Conservation (phyloP, 1,284 basidiomycete species). For the Trichosporon ovoides region DNA sequence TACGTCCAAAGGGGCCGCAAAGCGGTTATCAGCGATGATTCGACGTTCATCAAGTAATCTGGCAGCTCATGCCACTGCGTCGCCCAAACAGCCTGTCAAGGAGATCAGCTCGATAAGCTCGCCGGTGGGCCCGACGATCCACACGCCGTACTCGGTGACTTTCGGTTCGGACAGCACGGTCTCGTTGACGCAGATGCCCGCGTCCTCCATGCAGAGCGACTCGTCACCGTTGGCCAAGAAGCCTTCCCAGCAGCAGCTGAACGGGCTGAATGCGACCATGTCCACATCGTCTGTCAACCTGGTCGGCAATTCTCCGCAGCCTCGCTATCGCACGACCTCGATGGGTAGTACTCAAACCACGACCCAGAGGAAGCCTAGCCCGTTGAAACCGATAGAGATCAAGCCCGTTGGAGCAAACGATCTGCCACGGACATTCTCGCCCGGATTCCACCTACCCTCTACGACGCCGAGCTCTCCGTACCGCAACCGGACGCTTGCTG, state of each 20-base stretch:
- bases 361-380: neutral
- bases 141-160: neutral
- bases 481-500: conserved; percentile 3
- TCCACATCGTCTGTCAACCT: conserved; percentile 3
- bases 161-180: conserved; percentile 1
- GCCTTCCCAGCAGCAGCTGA: neutral
- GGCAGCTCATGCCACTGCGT: conserved; percentile 7
- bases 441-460: conserved; percentile 41
- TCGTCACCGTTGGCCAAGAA: neutral
- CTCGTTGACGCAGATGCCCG: conserved; percentile 1
- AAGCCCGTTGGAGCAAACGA: neutral
- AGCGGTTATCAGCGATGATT: conserved; percentile 19
- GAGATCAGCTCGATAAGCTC: conserved; percentile 2
- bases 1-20: conserved; percentile 18
- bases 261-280: neutral
- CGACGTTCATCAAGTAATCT: conserved; percentile 34
- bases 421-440: conserved; percentile 30
- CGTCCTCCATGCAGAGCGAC: conserved; percentile 4
- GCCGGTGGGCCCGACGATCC: neutral
- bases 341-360: neutral
- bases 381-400: neutral
- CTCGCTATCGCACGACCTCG: neutral
- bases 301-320: neutral
- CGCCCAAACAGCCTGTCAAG: conserved; percentile 4
- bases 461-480: conserved; percentile 40